Conservation (phyloP, 345 rosid species). For the Melastoma malabathricum region DNA sequence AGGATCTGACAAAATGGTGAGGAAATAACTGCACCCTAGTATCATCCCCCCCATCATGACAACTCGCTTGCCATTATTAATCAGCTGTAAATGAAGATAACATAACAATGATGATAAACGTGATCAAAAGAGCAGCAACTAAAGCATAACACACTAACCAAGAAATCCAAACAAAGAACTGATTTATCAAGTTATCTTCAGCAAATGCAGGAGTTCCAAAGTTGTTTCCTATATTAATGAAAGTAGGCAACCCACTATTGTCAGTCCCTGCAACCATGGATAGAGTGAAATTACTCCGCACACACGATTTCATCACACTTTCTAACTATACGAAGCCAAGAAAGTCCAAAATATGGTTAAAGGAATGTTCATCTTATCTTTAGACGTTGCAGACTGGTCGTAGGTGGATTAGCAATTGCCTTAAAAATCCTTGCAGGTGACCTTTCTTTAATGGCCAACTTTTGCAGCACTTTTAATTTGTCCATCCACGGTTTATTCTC, state of each 20-base stretch:
- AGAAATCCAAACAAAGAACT: conserved; percentile 23
- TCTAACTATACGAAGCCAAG: too few species aligned
- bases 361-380: conserved; percentile 28
- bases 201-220: conserved; percentile 89
- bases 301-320: neutral
- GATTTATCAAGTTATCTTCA: conserved; percentile 75
- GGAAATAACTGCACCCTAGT: conserved; percentile 93
- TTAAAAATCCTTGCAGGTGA: conserved; percentile 73
- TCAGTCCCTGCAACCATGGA: conserved; percentile 46
- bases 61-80: conserved; percentile 62
- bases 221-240: conserved; percentile 85
- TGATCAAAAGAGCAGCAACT: neutral
- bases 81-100: conserved; percentile 27
- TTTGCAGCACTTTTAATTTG: conserved; percentile 49
- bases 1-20: conserved; percentile 63
- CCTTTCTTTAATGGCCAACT: conserved; percentile 36
- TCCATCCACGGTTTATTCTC: conserved; percentile 92
- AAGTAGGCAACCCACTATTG: conserved; percentile 96
- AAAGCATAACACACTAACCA: neutral
- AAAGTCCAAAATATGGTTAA: neutral
- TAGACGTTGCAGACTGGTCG: conserved; percentile 85
- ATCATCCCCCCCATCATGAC: conserved; percentile 95
- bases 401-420: conserved; percentile 97
- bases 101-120: too few species aligned
- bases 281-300: neutral